Evolutionary conservation across 306 rosid genomes (phyloP).

Genomic region (Vigna mungo): DNA sequence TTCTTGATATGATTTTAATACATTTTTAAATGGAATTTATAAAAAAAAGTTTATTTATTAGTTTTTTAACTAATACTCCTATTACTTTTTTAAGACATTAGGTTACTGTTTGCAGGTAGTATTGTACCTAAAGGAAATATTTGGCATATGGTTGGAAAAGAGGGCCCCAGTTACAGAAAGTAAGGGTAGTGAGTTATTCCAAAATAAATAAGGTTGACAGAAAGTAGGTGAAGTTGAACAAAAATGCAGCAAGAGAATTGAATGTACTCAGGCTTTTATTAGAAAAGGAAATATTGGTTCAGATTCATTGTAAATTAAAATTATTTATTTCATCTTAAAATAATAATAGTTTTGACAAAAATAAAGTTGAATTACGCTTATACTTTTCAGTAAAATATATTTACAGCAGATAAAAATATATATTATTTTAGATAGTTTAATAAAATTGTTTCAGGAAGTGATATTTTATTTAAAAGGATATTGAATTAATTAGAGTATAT

Average conservation of each 20-base stretch:
- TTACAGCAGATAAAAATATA: too few relatives aligned
- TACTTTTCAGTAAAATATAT: too few relatives aligned
- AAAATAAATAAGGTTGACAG: slow-evolving; percentile 52
- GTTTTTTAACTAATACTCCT: background rate
- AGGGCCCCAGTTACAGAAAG: slow-evolving; percentile 25
- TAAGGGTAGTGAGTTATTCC: slow-evolving; percentile 41
- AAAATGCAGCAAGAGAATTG: slow-evolving; percentile 49
- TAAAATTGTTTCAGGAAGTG: too few relatives aligned
- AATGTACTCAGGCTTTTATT: slow-evolving; percentile 40
- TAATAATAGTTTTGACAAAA: too few relatives aligned
- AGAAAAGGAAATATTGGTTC: background rate
- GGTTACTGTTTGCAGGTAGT: background rate
- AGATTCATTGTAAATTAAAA: background rate
- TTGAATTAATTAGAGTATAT: too few relatives aligned
- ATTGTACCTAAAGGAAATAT: slow-evolving; percentile 12
- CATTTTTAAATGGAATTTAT: background rate
- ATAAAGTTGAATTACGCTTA: too few relatives aligned
- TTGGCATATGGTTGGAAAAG: slow-evolving; percentile 21
- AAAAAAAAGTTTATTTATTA: background rate
- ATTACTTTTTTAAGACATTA: background rate
- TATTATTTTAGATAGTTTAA: too few relatives aligned
- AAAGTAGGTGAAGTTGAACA: slow-evolving; percentile 55
- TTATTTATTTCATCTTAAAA: too few relatives aligned
- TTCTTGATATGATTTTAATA: too few relatives aligned
- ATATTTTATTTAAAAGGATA: too few relatives aligned